Evolutionary conservation across 2,329 filamentous ascomycete genomes (phyloP).

Genomic region (Beauveria pseudobassiana): DNA sequence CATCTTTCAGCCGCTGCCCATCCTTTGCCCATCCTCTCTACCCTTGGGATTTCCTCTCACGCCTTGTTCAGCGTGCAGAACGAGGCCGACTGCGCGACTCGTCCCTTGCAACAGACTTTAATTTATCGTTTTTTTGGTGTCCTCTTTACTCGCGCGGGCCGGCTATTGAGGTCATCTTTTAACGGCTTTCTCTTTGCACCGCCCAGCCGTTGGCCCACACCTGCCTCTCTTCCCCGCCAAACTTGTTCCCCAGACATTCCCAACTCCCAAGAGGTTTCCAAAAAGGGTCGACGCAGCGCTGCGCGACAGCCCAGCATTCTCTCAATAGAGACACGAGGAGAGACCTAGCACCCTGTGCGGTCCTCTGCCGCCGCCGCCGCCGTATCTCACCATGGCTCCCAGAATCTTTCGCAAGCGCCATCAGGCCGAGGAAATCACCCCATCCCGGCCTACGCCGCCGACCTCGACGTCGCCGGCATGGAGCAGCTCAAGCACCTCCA

Average conservation of each 20-base stretch:
- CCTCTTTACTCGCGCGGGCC: not conserved
- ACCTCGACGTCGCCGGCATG: slow-evolving; percentile 32
- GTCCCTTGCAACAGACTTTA: too few relatives aligned
- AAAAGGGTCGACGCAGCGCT: too few relatives aligned
- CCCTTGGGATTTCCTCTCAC: not conserved
- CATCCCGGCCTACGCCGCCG: slow-evolving; percentile 30
- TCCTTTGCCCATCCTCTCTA: too few relatives aligned
- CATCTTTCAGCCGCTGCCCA: not conserved
- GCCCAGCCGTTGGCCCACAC: not conserved
- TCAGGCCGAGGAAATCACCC: slow-evolving; percentile 38
- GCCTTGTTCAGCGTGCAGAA: not conserved
- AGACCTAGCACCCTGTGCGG: not conserved
- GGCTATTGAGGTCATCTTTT: not conserved
- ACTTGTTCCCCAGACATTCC: not conserved
- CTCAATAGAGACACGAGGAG: not conserved
- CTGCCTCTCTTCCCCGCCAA: not conserved
- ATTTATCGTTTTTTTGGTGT: not conserved
- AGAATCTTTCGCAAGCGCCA: slow-evolving; percentile 38
- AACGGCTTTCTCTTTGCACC: not conserved
- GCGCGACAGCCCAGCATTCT: not conserved
- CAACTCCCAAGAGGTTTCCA: not conserved
- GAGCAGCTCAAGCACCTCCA: slow-evolving; percentile 40
- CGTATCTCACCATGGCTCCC: slow-evolving; percentile 16
- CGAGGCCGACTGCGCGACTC: not conserved
- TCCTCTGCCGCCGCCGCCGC: not conserved